These are phyloP conservation scores for Globisporangium barbulae DNA, from an alignment of 352 stramenopile species.

Conservation along the genomic window DNA sequence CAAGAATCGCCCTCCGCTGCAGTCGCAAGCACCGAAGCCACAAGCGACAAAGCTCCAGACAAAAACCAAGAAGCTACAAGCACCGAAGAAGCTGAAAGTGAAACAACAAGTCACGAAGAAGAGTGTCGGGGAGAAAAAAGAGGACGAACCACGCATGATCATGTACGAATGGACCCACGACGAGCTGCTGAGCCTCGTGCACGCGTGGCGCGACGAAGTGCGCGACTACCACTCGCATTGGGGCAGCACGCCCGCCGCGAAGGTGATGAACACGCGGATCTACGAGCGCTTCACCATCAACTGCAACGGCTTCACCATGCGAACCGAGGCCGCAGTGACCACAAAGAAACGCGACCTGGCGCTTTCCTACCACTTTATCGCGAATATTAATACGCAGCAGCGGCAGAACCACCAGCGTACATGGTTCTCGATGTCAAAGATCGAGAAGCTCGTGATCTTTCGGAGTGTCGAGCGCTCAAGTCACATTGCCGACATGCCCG, in stretches of 20 bases:
- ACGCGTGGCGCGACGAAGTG: slow-evolving; percentile 4
- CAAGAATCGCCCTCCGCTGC: neutral
- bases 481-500: slow-evolving; percentile 2
- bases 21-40: neutral
- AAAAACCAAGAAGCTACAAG: neutral
- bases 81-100: neutral
- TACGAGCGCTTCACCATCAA: slow-evolving; percentile 6
- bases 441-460: slow-evolving; percentile 7
- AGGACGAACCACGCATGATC: neutral
- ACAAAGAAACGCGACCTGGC: slow-evolving; percentile 4
- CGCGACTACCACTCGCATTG: neutral
- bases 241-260: neutral
- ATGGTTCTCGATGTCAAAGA: slow-evolving; percentile 6
- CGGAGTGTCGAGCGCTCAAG: neutral
- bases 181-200: neutral
- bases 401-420: neutral
- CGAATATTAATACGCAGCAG: neutral
- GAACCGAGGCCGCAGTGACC: neutral
- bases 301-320: neutral
- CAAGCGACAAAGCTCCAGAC: neutral
- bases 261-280: neutral
- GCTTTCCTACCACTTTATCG: slow-evolving; percentile 10
- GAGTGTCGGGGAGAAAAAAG: neutral
- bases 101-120: neutral
- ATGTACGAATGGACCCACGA: neutral